Base-by-base conservation (phyloP, 352 stramenopile species). In the Globisporangium takayamanum region DNA sequence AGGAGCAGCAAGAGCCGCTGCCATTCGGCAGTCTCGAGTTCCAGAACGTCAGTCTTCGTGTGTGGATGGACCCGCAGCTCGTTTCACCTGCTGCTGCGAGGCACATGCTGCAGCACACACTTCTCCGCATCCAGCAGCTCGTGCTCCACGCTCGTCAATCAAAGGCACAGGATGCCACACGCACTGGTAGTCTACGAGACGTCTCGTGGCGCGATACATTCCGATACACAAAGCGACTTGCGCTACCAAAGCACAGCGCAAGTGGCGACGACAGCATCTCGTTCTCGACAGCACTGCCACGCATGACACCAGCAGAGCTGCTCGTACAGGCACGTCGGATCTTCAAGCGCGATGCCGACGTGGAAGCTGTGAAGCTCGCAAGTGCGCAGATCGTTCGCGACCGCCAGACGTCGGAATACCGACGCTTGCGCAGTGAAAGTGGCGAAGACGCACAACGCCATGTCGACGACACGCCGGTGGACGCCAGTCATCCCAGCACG, bases 61-160 rank as follows among this genome's bases (percentile, higher is more conserved):
- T 80, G 4, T 80, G 72, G 72, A 61, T 80, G 25, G 67, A 80
- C 7, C 64, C 65, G 8, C 50, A 57, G 11, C 45, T 64, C 16
- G 22, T 53, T 1, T 10, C 41, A 30, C 33, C 44, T 2, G 12
- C 36, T 0, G 44, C 59, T 28, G 69, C 63, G 4, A 37, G 57
- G 2, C 47, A 37, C 39, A 22, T 54, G 20, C 45, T 77, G 37
- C 50, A 52, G 5, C 42, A 61, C 5, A 60, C 61, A 5, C 51
- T 77, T 1, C 54, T 51, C 15, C 11, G 33, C 0, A 25, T 74
- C 10, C 46, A 67, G 37, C 48, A 61, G 20, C 53, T 11, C 59
- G 64, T 11, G 5, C 25, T 60, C 0, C 25, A 52, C 5, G 14
- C 11, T 14, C 41, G 14, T 18, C 49, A 41, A 25, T 20, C 14